Evolutionary conservation across 257 asterid species (phyloP).

Genomic region (Solanum arcanum): DNA sequence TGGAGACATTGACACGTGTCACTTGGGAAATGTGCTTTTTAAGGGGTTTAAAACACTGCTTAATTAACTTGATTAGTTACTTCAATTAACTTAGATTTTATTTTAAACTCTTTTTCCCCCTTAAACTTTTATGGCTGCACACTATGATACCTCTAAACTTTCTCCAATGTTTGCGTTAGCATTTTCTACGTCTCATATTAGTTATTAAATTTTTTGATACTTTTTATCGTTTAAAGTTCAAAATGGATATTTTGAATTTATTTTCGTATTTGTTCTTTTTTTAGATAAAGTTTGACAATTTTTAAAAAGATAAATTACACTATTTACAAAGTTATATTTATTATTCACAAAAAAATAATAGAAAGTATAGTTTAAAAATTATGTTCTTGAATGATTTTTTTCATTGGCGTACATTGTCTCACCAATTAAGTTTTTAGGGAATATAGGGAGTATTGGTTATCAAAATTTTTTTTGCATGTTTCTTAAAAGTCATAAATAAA

Average conservation of each 20-base stretch:
- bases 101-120: neutral
- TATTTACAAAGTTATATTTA: too few species aligned
- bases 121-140: neutral
- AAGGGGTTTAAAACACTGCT: neutral
- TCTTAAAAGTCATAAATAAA: neutral
- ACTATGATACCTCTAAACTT: neutral
- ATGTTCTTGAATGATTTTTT: too few species aligned
- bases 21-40: neutral
- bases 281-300: too few species aligned
- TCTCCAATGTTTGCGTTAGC: neutral
- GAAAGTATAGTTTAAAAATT: too few species aligned
- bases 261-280: rapidly evolving
- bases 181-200: neutral
- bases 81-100: neutral
- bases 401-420: neutral
- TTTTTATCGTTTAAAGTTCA: neutral
- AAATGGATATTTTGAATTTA: rapidly evolving
- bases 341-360: too few species aligned
- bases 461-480: neutral
- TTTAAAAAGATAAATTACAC: too few species aligned
- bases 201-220: neutral
- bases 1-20: conserved; percentile 4
- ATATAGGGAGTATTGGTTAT: neutral
- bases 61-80: neutral
- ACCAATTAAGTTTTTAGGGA: too few species aligned